A percentile compares a stretch with the other conserved stretches of the same genome.
Evolutionary conservation across 2,329 filamentous ascomycete species (phyloP).

Genomic region (Aspergillus latus): DNA sequence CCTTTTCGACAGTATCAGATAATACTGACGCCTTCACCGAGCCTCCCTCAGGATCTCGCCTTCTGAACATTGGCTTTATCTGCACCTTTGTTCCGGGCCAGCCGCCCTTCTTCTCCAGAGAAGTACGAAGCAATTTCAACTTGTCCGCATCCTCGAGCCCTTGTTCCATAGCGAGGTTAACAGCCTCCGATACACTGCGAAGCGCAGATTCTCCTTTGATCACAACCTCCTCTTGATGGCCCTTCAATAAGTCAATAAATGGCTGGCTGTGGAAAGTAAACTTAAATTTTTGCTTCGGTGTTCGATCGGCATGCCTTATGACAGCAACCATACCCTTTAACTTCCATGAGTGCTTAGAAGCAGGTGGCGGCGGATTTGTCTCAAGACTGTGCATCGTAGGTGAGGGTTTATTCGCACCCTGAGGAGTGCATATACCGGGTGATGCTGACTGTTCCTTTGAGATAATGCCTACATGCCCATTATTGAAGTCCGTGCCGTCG

Average conservation of each 20-base stretch:
- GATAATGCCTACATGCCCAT: constrained; percentile 14
- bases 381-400: constrained; percentile 28
- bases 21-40: constrained; percentile 26
- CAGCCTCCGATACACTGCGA: constrained; percentile 83
- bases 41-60: constrained; percentile 69
- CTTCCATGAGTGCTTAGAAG: constrained; percentile 93
- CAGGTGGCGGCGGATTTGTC: constrained; percentile 53
- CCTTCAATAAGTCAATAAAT: constrained; percentile 90
- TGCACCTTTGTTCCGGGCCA: constrained; percentile 98
- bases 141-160: constrained; percentile 83
- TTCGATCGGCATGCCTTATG: constrained; percentile 92
- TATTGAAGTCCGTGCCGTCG: constrained; percentile 31
- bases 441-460: constrained; percentile 25
- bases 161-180: constrained; percentile 73
- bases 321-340: constrained; percentile 97
- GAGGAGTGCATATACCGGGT: constrained; percentile 24
- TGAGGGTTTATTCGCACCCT: constrained; percentile 28
- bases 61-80: constrained; percentile 98
- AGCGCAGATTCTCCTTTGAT: constrained; percentile 89
- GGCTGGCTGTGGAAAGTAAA: constrained; percentile 97
- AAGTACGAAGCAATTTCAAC: constrained; percentile 79
- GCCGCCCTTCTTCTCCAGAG: constrained; percentile 84
- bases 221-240: constrained; percentile 93
- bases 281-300: constrained; percentile 98
- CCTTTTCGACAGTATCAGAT: constrained; percentile 19